A percentile compares a stretch with the other conserved stretches of the same genome.
Conservation (phyloP, 345 rosid genomes). For the Camelina hispida region DNA sequence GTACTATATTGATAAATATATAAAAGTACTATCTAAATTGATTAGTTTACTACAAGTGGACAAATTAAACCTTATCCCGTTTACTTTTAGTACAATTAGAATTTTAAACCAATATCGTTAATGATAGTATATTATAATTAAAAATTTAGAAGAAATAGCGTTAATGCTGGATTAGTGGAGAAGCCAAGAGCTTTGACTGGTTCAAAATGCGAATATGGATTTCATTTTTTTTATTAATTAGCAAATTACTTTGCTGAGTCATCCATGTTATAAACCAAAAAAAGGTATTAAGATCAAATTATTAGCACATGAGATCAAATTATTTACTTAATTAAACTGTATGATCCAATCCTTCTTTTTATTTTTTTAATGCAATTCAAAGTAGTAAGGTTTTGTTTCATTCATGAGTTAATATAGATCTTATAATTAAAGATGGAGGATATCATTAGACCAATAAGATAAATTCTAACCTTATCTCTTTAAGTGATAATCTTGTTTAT, state of each 20-base stretch:
- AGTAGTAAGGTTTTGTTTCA: background rate
- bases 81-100: conserved; percentile 38
- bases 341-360: background rate
- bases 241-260: conserved; percentile 1
- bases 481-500: conserved; percentile 24
- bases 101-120: conserved; percentile 14
- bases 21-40: conserved; percentile 10
- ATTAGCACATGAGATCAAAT: background rate
- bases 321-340: background rate
- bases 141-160: conserved; percentile 22
- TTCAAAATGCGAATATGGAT: conserved; percentile 30
- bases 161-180: conserved; percentile 41
- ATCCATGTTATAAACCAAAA: background rate
- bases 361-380: background rate
- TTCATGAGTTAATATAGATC: too few relatives aligned
- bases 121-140: conserved; percentile 22
- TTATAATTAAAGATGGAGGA: background rate
- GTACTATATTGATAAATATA: conserved; percentile 1
- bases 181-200: conserved; percentile 41
- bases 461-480: conserved; percentile 5
- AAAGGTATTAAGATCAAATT: background rate
- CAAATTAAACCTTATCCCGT: conserved; percentile 38
- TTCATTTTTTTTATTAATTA: background rate
- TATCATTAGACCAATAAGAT: conserved; percentile 10
- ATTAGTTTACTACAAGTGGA: conserved; percentile 37